These are phyloP conservation scores for Cucurbita pepo DNA, from an alignment of 306 rosid genomes.

Conservation along the genomic window DNA sequence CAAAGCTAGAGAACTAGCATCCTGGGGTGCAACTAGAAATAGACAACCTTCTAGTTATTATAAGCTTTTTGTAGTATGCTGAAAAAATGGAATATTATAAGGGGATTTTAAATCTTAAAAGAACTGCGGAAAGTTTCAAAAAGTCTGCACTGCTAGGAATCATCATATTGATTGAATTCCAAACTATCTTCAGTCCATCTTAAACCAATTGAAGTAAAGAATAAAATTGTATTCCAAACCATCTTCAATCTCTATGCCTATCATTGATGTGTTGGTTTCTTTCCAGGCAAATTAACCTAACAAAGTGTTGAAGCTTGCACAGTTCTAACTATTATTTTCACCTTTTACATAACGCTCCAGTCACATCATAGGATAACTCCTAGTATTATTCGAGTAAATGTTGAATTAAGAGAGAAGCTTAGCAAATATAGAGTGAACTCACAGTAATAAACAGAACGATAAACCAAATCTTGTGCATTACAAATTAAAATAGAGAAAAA, in stretches of 20 bases:
- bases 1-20: neutral
- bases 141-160: neutral
- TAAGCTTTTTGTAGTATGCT: neutral
- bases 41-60: neutral
- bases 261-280: neutral
- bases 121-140: neutral
- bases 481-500: neutral
- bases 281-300: neutral
- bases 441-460: neutral
- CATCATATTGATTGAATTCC: neutral
- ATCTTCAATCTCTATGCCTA: neutral
- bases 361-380: neutral
- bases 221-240: neutral
- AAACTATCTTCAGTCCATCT: neutral
- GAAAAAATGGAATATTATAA: neutral
- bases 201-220: neutral
- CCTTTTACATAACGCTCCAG: neutral
- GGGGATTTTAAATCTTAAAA: neutral
- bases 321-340: neutral
- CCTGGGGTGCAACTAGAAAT: neutral
- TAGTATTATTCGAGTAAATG: neutral
- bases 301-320: neutral
- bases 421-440: neutral
- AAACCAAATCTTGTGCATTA: neutral
- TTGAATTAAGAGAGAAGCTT: neutral